Conservation (phyloP, 1,284 basidiomycete species). For the Mycena citricolor region DNA sequence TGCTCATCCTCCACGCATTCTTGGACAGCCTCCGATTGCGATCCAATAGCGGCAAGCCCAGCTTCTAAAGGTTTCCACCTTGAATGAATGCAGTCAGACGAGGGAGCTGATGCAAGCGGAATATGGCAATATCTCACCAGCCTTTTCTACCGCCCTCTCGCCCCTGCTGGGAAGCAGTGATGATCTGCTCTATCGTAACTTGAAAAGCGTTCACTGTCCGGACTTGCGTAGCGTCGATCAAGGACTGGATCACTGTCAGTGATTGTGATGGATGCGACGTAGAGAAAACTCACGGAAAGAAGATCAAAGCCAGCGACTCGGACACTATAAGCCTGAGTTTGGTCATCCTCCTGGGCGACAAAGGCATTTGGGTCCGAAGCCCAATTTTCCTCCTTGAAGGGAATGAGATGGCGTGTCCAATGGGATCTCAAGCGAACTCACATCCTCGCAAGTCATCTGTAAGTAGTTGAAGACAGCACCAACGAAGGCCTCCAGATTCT, state of each 20-base stretch:
- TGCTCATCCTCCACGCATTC: constrained; percentile 77
- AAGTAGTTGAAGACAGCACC: constrained; percentile 68
- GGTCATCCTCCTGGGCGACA: constrained; percentile 93
- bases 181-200: constrained; percentile 53
- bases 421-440: constrained; percentile 36
- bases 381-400: constrained; percentile 84
- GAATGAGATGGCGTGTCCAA: neutral
- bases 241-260: constrained; percentile 45
- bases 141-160: constrained; percentile 51
- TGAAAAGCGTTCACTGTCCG: constrained; percentile 62
- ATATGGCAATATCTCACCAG: constrained; percentile 44
- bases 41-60: constrained; percentile 80
- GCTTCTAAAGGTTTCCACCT: constrained; percentile 94
- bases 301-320: constrained; percentile 86
- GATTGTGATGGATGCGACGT: neutral
- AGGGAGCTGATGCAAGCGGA: constrained; percentile 6
- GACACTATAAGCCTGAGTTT: constrained; percentile 79
- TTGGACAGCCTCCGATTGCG: constrained; percentile 74
- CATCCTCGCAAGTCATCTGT: constrained; percentile 90
- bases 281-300: constrained; percentile 57
- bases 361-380: constrained; percentile 87
- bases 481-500: constrained; percentile 59
- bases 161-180: constrained; percentile 53
- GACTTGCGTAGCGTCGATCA: constrained; percentile 68
- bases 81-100: constrained; percentile 8